Conservation (phyloP, 352 stramenopile species). For the Phytophthora kernoviae region DNA sequence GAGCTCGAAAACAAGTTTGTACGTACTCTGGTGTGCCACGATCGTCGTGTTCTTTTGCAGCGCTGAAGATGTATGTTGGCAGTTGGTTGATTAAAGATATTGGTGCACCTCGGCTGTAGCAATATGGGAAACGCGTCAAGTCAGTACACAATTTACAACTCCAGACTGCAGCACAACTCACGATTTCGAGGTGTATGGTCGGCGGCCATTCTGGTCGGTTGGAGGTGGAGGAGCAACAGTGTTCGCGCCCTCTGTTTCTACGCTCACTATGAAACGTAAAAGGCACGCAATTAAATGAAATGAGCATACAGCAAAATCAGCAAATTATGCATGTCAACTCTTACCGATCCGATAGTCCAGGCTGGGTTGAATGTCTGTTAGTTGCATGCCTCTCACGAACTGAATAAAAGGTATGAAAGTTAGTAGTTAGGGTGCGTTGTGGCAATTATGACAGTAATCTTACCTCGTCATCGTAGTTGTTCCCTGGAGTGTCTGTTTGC, state of each 20-base stretch:
- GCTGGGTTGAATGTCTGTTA: slow-evolving; percentile 37
- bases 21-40: slow-evolving; percentile 67
- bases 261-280: slow-evolving; percentile 49
- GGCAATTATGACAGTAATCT: not conserved
- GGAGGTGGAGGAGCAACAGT: slow-evolving; percentile 15
- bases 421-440: not conserved
- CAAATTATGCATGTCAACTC: not conserved
- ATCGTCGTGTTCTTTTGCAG: slow-evolving; percentile 47
- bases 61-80: slow-evolving; percentile 77
- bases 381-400: slow-evolving; percentile 36
- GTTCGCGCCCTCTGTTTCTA: slow-evolving; percentile 40
- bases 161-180: slow-evolving; percentile 18
- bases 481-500: slow-evolving; percentile 44
- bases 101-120: slow-evolving; percentile 58
- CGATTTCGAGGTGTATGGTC: slow-evolving; percentile 25
- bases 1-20: not conserved
- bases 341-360: slow-evolving; percentile 46
- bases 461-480: slow-evolving; percentile 62
- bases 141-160: not conserved
- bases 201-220: slow-evolving; percentile 28
- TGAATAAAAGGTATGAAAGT: slow-evolving; percentile 6
- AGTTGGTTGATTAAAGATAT: slow-evolving; percentile 78
- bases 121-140: slow-evolving; percentile 4
- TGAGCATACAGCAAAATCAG: not conserved
- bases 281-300: not conserved